Conservation (phyloP, 345 rosid genomes). For the Laguncularia racemosa region DNA sequence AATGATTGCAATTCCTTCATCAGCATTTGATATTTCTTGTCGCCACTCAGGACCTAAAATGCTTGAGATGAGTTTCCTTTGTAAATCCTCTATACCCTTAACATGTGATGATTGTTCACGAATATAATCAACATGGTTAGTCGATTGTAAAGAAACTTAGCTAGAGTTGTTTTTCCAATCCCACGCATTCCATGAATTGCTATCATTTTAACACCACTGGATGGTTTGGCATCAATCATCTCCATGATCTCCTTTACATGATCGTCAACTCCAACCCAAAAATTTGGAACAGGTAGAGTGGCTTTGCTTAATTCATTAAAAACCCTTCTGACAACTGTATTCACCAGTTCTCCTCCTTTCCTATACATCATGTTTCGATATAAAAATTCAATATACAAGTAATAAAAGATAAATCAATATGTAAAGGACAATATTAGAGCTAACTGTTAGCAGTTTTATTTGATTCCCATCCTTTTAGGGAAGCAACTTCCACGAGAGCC, state of each 20-base stretch:
- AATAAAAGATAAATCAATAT: no score
- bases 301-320: not conserved
- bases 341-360: not conserved
- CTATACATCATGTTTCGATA: not conserved
- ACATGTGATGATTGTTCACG: not conserved
- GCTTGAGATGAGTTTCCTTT: not conserved
- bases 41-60: not conserved
- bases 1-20: not conserved
- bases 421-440: no score
- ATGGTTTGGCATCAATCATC: not conserved
- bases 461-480: not conserved
- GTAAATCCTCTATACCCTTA: not conserved
- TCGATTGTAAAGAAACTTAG: not conserved
- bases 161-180: conserved; percentile 7
- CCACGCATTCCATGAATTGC: conserved; percentile 5
- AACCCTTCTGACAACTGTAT: not conserved
- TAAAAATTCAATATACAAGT: no score
- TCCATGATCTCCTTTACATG: not conserved
- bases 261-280: conserved; percentile 8
- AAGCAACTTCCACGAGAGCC: no score
- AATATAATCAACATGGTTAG: conserved; percentile 1
- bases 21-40: accelerated
- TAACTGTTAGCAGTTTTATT: not conserved
- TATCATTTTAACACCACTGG: not conserved
- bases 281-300: not conserved